phyloP scores from a whole-genome alignment of 257 asterid genomes.

The Solanum stenotomum region DNA sequence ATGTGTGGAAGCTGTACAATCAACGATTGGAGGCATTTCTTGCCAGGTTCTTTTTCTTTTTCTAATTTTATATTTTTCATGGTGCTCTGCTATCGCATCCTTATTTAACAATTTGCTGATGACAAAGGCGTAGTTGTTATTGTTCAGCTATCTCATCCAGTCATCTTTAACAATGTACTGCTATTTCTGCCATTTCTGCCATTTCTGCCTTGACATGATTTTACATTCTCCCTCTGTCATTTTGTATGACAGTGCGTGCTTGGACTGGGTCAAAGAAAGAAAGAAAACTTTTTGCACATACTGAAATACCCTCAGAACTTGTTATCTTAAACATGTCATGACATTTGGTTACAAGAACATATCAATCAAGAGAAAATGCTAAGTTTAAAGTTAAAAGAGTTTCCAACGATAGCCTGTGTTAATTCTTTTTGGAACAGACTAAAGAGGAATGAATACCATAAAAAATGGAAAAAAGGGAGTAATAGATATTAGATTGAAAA shows the following conservation, averaged over 20 bases:
- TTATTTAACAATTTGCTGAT: neutral
- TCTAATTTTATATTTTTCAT: neutral
- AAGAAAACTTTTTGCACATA: neutral
- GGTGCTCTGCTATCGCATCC: neutral
- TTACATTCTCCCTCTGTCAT: neutral
- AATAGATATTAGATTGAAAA: neutral
- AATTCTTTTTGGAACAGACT: neutral
- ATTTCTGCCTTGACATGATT: neutral
- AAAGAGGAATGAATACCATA: neutral
- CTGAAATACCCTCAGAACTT: neutral
- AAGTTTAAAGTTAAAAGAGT: neutral
- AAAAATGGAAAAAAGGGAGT: neutral
- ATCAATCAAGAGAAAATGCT: neutral
- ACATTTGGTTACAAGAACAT: neutral
- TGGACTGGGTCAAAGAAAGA: neutral
- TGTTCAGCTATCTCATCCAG: neutral
- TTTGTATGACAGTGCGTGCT: neutral
- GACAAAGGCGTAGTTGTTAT: neutral
- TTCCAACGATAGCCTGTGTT: neutral
- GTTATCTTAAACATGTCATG: neutral
- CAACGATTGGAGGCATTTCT: conserved; percentile 70
- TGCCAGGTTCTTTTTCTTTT: conserved; percentile 42
- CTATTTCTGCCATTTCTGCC: no score
- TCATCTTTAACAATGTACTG: neutral
- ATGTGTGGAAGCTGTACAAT: conserved; percentile 83